phyloP scores from a whole-genome alignment of 2,329 filamentous ascomycete genomes.

The Hypoxylon sp. region DNA sequence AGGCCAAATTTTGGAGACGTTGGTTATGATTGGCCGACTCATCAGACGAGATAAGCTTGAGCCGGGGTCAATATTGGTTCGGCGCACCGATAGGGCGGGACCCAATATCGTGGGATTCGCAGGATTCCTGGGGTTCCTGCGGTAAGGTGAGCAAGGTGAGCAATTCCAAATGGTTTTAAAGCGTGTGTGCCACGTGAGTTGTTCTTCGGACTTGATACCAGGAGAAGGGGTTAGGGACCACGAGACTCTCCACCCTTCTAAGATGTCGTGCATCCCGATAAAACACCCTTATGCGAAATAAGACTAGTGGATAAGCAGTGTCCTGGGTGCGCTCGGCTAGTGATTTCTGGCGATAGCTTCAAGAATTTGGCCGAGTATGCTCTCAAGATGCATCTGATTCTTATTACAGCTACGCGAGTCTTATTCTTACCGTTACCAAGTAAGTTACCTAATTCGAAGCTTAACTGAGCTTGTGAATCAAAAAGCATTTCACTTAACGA shows the following conservation, averaged over 20 bases:
- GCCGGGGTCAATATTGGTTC: slow-evolving; percentile 5
- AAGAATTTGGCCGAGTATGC: background rate
- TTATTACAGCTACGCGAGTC: background rate
- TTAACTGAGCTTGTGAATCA: too few species aligned
- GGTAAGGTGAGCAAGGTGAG: slow-evolving; percentile 20
- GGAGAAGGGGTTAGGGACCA: slow-evolving; percentile 5
- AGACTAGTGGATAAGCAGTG: background rate
- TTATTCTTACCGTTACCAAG: background rate
- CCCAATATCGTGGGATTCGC: slow-evolving; percentile 16
- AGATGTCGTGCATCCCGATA: slow-evolving; percentile 1
- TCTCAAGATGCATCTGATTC: background rate
- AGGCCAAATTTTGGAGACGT: slow-evolving; percentile 5
- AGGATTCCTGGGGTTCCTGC: slow-evolving; percentile 7
- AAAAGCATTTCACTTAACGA: too few species aligned
- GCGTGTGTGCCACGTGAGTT: background rate
- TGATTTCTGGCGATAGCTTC: background rate
- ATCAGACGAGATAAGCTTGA: slow-evolving; percentile 30
- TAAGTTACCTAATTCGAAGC: too few species aligned
- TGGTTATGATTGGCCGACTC: slow-evolving; percentile 18
- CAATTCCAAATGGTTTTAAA: background rate
- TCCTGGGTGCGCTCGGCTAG: background rate
- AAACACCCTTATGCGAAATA: background rate
- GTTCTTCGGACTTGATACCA: slow-evolving; percentile 9
- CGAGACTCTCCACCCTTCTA: slow-evolving; percentile 1
- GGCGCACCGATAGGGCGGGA: slow-evolving; percentile 8